A percentile compares a stretch with the other conserved stretches of the same genome.
These are phyloP conservation scores for Rhodocollybia butyracea DNA, from an alignment of 768 basidiomycete species.

Conservation along the genomic window DNA sequence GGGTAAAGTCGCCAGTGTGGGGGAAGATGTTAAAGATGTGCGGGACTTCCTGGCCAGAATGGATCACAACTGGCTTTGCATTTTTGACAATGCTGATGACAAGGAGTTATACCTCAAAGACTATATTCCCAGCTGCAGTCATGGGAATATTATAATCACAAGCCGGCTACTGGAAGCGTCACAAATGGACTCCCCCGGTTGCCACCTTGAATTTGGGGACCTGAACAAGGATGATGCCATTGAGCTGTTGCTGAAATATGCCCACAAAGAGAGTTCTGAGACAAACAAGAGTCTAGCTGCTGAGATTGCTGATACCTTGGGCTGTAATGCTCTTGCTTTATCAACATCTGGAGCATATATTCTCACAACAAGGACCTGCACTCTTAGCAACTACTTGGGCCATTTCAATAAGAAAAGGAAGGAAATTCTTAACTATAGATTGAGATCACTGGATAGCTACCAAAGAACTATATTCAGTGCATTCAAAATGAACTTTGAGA, in stretches of 20 bases:
- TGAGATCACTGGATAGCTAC: not conserved
- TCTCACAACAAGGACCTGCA: not conserved
- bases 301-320: not conserved
- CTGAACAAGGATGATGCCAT: too few species aligned
- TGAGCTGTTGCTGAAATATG: not conserved
- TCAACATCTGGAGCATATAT: not conserved
- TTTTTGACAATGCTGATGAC: not conserved
- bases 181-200: not conserved
- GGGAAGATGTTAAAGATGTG: not conserved
- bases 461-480: not conserved
- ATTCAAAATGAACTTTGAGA: not conserved
- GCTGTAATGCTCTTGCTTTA: not conserved
- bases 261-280: not conserved
- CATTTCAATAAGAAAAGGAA: not conserved
- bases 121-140: not conserved
- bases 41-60: not conserved
- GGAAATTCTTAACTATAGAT: not conserved
- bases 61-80: not conserved
- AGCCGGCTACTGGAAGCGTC: not conserved
- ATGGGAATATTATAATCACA: not conserved
- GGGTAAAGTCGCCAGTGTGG: not conserved
- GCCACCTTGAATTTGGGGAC: not conserved
- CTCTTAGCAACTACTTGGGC: not conserved
- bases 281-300: not conserved
- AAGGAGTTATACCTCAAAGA: not conserved